These are phyloP conservation scores for Syncephalastrum sp. DNA, from an alignment of 371 early-diverging fungal species.

Conservation along the genomic window DNA sequence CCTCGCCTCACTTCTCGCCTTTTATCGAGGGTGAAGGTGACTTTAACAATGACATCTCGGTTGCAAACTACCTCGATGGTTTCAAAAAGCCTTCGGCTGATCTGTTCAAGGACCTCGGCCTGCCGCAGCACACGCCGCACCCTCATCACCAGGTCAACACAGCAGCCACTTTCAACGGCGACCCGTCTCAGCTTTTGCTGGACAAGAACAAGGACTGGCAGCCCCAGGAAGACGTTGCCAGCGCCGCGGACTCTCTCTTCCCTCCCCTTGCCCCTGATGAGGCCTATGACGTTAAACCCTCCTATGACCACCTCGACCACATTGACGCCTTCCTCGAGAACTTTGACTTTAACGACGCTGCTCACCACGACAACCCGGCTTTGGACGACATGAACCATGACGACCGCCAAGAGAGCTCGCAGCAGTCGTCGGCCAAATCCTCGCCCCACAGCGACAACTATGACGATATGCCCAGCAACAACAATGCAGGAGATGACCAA, in stretches of 20 bases:
- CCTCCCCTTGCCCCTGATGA: constrained; percentile 34
- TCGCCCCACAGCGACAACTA: no score
- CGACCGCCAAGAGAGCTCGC: no score
- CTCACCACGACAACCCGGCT: no score
- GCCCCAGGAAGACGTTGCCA: constrained; percentile 6
- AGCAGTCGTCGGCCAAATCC: no score
- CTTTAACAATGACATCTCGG: constrained; percentile 20
- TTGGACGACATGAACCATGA: no score
- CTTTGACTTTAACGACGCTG: constrained; percentile 1
- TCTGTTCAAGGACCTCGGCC: constrained; percentile 2
- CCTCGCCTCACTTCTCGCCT: constrained; percentile 24
- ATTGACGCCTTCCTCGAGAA: no score
- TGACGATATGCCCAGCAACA: no score
- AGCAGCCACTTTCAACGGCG: constrained; percentile 11
- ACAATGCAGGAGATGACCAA: no score
- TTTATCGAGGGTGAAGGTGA: constrained; percentile 9
- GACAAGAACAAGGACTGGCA: constrained; percentile 9
- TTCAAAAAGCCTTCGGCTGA: constrained; percentile 14
- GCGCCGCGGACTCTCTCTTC: constrained; percentile 28
- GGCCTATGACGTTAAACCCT: not conserved
- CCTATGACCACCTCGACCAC: no score
- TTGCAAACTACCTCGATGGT: constrained; percentile 26
- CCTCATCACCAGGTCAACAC: not conserved
- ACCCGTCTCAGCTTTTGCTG: constrained; percentile 25
- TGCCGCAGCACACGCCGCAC: not conserved